A percentile compares a stretch with the other conserved stretches of the same genome.
These are phyloP conservation scores for Suzukiozyma palmioleophila DNA, from an alignment of 1,139 yeast genomes.

Conservation along the genomic window DNA sequence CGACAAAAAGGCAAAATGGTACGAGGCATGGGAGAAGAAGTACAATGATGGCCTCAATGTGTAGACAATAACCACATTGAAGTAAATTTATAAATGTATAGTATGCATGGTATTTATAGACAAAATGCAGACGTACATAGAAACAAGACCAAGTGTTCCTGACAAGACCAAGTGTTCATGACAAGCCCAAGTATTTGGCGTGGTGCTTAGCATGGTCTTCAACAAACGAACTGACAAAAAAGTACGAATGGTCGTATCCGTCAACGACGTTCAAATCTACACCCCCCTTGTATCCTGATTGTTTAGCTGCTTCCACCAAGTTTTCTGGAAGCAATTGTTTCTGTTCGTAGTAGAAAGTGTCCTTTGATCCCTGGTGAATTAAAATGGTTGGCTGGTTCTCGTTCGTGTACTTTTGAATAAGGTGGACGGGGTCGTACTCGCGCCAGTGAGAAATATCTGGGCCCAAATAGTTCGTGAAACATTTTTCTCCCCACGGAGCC, in stretches of 20 bases:
- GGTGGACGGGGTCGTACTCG: constrained; percentile 75
- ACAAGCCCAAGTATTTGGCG: constrained; percentile 68
- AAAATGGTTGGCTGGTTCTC: constrained; percentile 55
- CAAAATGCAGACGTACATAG: too few species aligned
- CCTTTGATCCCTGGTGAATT: constrained; percentile 80
- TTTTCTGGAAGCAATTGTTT: constrained; percentile 74
- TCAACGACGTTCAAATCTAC: constrained; percentile 63
- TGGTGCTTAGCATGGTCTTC: constrained; percentile 85
- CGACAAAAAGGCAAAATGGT: constrained; percentile 47
- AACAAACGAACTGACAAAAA: constrained; percentile 75
- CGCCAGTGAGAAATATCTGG: constrained; percentile 55
- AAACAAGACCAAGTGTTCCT: too few species aligned
- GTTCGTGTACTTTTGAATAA: constrained; percentile 54
- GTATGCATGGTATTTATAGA: constrained; percentile 4
- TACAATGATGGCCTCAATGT: constrained; percentile 13
- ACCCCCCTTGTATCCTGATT: constrained; percentile 55
- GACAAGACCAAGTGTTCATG: too few species aligned
- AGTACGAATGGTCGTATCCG: constrained; percentile 90
- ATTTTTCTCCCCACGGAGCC: constrained; percentile 82
- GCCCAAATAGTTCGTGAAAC: constrained; percentile 76
- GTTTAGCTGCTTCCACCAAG: constrained; percentile 59
- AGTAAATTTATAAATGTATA: constrained; percentile 10
- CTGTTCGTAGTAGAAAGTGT: constrained; percentile 61
- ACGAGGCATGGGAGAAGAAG: constrained; percentile 46
- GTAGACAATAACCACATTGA: too few species aligned